These are phyloP conservation scores for Schizothecium vesticola DNA, from an alignment of 495 filamentous ascomycete species.

Conservation along the genomic window DNA sequence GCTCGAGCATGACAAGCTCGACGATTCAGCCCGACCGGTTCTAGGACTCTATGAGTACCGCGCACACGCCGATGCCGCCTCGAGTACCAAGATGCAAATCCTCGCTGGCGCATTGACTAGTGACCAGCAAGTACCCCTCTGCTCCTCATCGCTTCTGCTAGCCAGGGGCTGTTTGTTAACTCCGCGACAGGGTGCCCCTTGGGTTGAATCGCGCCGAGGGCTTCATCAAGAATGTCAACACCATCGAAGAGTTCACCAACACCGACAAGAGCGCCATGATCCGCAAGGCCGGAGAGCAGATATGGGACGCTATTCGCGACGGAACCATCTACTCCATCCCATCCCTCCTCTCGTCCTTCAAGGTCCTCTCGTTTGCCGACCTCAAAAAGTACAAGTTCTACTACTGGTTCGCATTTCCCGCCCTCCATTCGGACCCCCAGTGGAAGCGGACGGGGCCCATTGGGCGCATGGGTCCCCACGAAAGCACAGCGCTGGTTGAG, in stretches of 20 bases:
- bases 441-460: constrained; percentile 58
- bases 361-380: constrained; percentile 88
- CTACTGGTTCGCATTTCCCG: constrained; percentile 93
- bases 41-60: constrained; percentile 88
- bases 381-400: constrained; percentile 93
- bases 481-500: constrained; percentile 71
- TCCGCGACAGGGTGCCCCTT: constrained; percentile 56
- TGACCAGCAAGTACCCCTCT: constrained; percentile 58
- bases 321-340: constrained; percentile 93
- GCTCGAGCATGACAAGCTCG: constrained; percentile 92
- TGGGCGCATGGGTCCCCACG: constrained; percentile 52
- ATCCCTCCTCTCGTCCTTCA: constrained; percentile 81
- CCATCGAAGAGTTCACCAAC: constrained; percentile 84
- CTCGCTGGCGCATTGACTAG: constrained; percentile 78
- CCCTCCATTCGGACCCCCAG: constrained; percentile 76
- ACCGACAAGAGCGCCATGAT: constrained; percentile 68
- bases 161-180: constrained; percentile 6
- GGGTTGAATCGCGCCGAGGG: constrained; percentile 81
- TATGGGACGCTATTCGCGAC: constrained; percentile 96
- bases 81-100: constrained; percentile 80
- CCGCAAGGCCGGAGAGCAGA: constrained; percentile 67
- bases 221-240: constrained; percentile 93
- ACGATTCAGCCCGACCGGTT: constrained; percentile 80
- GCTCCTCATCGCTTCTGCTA: background rate
- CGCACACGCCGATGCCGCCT: constrained; percentile 57